Evolutionary conservation across 179 eudicot genomes (phyloP), one percentile per base, ranked within the genome.

Genomic region (Gypsophila paniculata): DNA sequence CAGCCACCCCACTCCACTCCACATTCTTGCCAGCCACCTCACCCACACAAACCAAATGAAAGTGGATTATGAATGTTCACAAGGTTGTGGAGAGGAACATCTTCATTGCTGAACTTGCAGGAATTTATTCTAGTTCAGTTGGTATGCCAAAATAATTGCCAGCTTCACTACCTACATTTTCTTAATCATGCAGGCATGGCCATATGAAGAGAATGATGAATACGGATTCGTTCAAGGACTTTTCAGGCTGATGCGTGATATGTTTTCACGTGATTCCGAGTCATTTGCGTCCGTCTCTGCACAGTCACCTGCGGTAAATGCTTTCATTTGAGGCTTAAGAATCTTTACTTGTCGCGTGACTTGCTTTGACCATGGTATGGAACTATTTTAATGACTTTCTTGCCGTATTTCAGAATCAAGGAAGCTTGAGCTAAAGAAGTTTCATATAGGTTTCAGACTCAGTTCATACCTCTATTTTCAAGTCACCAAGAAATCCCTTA

Each of bases 191-290:
- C 78, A 94, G 99, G 91, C 87, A 69, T 94, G 99, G 99, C 92
- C 99, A 49, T 94, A 90, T 77, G 99, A 90, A 66, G 97, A 90
- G 80, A 87, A 84, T 73, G 91, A 87, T 51, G 94, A 88, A 68
- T 86, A 82, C 77, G 99, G 97, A 65, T 86, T 88, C 75, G 85
- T 95, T 74, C 97, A 92, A 85, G 90, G 93, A 65, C 93, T 95
- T 70, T 88, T 92, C 76, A 82, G 90, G 76, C 82, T 87, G 93
- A 92, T 87, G 92, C 83, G 77, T 77, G 75, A 86, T 74, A 73
- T 95, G 68, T 95, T 88, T 70, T 83, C 92, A 29, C 86, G 71
- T 42, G 84, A 95, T 76, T 69, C 80, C 34, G 91, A 87, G 59
- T 79, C 81, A 62, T 80, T 81, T 79, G 58, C 77, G 76, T 80